phyloP scores from a whole-genome alignment of 2,329 filamentous ascomycete species.

The Penicillium freii region DNA sequence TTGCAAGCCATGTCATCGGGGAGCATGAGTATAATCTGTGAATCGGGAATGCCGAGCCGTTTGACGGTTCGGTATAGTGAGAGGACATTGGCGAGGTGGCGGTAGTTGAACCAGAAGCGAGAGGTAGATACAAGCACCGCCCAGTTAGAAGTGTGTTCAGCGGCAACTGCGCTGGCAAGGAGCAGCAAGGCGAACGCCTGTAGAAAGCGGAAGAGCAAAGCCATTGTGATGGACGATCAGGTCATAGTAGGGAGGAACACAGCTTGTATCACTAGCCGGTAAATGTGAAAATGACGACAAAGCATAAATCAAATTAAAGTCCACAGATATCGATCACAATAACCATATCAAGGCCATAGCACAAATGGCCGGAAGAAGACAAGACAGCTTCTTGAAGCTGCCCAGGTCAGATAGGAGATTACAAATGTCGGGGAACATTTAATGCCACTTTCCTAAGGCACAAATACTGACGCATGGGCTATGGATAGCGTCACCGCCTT shows the following conservation, averaged over 20 bases:
- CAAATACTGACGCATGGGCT: neutral
- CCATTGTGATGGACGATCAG: constrained; percentile 27
- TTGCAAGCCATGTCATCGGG: constrained; percentile 99
- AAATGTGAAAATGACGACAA: neutral
- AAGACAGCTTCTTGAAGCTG: neutral
- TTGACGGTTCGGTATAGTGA: constrained; percentile 98
- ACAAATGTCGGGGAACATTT: neutral
- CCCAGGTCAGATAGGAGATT: constrained; percentile 7
- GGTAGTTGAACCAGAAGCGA: constrained; percentile 99
- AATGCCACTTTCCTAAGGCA: neutral
- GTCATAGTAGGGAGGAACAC: constrained; percentile 15
- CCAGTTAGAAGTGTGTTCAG: constrained; percentile 91
- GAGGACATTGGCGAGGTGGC: constrained; percentile 94
- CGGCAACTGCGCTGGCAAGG: constrained; percentile 20
- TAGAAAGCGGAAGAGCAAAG: constrained; percentile 25
- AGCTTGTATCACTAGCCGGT: constrained; percentile 2
- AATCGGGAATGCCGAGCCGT: constrained; percentile 94
- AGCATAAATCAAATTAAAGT: neutral
- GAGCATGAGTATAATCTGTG: constrained; percentile 99
- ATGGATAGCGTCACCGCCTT: constrained; percentile 19
- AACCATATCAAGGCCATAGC: neutral
- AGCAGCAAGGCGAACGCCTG: constrained; percentile 28
- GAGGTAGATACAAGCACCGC: constrained; percentile 98
- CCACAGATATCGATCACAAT: neutral
- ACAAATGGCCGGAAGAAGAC: neutral